Conservation (phyloP, 2,329 filamentous ascomycete species). For the Clonostachys solani region DNA sequence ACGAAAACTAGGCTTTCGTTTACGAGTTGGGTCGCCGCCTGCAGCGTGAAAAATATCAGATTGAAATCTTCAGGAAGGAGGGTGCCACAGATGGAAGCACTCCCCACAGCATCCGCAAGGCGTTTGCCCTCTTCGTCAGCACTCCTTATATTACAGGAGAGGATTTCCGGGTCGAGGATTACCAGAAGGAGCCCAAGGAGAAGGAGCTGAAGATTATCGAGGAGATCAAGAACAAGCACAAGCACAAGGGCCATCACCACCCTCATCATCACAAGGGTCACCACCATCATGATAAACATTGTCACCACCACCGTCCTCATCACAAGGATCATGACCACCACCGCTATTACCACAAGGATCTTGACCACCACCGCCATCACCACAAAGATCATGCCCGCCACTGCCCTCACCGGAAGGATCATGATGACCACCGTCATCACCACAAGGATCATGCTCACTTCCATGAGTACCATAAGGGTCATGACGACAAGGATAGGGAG, state of each 20-base stretch:
- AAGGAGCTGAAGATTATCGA: background rate
- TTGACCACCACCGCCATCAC: no score
- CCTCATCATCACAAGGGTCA: background rate
- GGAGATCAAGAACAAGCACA: background rate
- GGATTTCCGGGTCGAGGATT: conserved; percentile 12
- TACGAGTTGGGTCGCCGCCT: conserved; percentile 20
- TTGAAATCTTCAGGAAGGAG: conserved; percentile 18
- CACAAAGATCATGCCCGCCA: no score
- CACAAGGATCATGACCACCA: background rate
- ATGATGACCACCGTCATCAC: no score
- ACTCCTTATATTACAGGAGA: conserved; percentile 20
- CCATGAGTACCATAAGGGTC: no score
- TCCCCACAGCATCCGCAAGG: conserved; percentile 15
- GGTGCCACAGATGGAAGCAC: conserved; percentile 19
- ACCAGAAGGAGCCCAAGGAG: background rate
- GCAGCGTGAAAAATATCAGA: conserved; percentile 13
- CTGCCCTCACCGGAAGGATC: no score
- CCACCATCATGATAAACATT: background rate
- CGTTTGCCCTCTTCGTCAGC: conserved; percentile 15
- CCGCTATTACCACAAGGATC: no score
- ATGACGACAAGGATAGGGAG: no score
- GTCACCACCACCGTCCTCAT: background rate
- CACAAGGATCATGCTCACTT: no score
- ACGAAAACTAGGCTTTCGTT: conserved; percentile 11
- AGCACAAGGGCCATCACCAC: background rate